Base-by-base conservation (phyloP, 108 stramenopile genomes). In the Cyclotella atomus region DNA sequence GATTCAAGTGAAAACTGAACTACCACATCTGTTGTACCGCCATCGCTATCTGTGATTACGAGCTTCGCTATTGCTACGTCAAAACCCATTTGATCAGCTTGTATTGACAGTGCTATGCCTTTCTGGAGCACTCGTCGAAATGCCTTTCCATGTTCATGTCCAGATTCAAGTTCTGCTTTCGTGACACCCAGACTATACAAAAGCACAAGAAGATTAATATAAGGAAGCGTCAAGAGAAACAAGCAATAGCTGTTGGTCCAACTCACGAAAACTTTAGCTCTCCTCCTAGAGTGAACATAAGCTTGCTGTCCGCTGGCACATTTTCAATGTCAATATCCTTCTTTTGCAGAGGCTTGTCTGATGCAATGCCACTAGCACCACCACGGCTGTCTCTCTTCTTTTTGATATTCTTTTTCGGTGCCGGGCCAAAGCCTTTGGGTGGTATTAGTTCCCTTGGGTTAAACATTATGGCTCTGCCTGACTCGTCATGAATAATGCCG, bases 1-100 rank as follows among this genome's bases (percentile, higher is more conserved):
- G 78, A 62, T 60, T 79, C 67, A 20, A 90, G 71, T 45, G 78
- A 57, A 75, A 88, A 90, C 20, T 88, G 84, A 17, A 86, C 89
- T 28, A 67, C 49, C 60, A 93, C 75, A 29, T 68, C 76, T 9
- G 89, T 85, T 17, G 83, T 71, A 17, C 88, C 89, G 14, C 76
- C 88, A 54, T 86, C 89, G 62, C 59, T 56, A 43, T 90, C 92
- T 17, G 50, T 70, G 21, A 92, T 74, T 33, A 71, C 47, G 23
- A 89, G 59, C 47, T 87, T 84, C 2, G 82, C 71, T 68, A 91
- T 75, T 3, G 35, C 68, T 15, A 91, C 88, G 24, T 83, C 70
- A 69, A 87, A 83, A 23, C 86, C 90, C 55, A 75, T 59, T 44
- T 75, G 59, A 24, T 76, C 55, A 0, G 73, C 82, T 44, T 85